phyloP scores from a whole-genome alignment of 2,329 filamentous ascomycete species.

The Aspergillus sp. region DNA sequence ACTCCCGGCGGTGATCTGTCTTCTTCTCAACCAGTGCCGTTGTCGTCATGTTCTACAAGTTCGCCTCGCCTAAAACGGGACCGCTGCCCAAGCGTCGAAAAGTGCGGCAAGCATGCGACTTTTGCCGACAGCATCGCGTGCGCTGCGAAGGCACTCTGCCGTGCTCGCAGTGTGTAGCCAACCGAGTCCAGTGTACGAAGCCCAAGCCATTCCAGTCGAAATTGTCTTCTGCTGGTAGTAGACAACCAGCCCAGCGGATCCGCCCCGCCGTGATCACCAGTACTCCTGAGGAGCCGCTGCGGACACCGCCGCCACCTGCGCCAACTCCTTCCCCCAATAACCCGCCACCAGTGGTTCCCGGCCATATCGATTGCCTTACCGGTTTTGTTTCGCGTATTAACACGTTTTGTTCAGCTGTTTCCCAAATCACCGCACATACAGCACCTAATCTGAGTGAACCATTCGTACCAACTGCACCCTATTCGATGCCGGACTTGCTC shows the following conservation, averaged over 20 bases:
- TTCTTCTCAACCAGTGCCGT: too few species aligned
- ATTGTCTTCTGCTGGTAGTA: constrained; percentile 1
- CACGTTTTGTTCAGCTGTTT: constrained; percentile 14
- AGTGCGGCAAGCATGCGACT: constrained; percentile 19
- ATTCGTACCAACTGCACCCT: neutral
- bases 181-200: constrained; percentile 10
- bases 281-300: neutral
- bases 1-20: too few species aligned
- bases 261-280: neutral
- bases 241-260: neutral
- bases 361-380: constrained; percentile 10
- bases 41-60: neutral
- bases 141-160: constrained; percentile 19
- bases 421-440: constrained; percentile 4
- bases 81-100: constrained; percentile 11
- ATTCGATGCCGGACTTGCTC: neutral
- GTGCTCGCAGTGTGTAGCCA: constrained; percentile 19
- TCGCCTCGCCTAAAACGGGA: neutral
- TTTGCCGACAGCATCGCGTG: constrained; percentile 21
- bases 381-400: constrained; percentile 18
- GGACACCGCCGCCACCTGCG: neutral
- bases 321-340: neutral
- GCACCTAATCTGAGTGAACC: neutral
- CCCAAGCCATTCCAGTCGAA: neutral
- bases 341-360: neutral